Evolutionary conservation across 2,329 filamentous ascomycete genomes (phyloP), one percentile per base, ranked within the genome.

Genomic region (Aspergillus niger): DNA sequence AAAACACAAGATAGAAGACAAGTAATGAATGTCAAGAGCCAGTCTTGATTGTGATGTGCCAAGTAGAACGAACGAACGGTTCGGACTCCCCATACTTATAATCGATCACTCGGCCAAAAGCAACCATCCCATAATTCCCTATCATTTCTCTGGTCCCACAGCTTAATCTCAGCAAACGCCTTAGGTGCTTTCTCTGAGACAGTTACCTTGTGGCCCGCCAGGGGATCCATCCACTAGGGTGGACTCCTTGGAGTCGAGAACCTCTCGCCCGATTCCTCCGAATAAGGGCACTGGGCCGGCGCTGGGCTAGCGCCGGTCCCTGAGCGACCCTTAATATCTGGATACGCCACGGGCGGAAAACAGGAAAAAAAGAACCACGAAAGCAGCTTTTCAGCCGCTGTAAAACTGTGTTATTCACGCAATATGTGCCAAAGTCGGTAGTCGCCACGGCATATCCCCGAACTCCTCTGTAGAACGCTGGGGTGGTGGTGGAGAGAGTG

Each of bases 1-100:
- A 55, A 50, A 51, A 55, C 48, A 47, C 43, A 53, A 56, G 32
- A 39, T 58, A 57, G 48, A 36, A 62, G 51, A 53, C 47, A 60
- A 52, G 24, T 56, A 56, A 52, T 43, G 57, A 55, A 50, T 44
- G 49, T 44, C 60, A 62, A 62, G 60, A 62, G 47, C 60, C 60
- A 56, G 60, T 60, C 60, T 62, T 53, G 60, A 62, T 30, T 47
- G 24, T 58, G 50, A 41, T 55, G 39, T 55, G 39, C 53, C 41
- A 55, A 55, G 53, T 8, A 55, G 53, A 24, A 55, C 28, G 26
- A 44, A 55, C 41, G 53, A 55, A 55, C 39, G 53, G 22, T 24
- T 50, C 39, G 22, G 39, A 26, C 24, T 32, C n/a, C 52, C 43
- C 53, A 22, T 55, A 44, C 53, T 55, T 55, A 55, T 55, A 55